Evolutionary conservation across 2,329 filamentous ascomycete species (phyloP), one percentile per base, ranked within the genome.

Genomic region (Calonectria honghensis): DNA sequence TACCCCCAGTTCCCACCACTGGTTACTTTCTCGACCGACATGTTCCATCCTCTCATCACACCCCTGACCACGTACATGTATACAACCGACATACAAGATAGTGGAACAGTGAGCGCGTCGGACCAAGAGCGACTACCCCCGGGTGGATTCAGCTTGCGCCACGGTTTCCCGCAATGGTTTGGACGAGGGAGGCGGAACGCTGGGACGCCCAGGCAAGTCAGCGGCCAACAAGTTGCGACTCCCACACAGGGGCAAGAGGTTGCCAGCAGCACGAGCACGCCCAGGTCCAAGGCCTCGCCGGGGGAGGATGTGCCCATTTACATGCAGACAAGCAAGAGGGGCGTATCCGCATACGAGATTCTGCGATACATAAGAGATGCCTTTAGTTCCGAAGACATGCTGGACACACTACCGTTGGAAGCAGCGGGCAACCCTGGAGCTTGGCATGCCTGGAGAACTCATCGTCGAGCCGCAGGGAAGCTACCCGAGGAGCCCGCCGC

Each of bases 41-140:
- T 98, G 79, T 99, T 98, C 84, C 96, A 99, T 84, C 96, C 96
- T 24, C 89, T 99, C 52, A 93, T 98, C 78, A 96, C 96, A 10
- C 96, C 97, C 48, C 89, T 97, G 75, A 98, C 96, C n/a, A 98
- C 95, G 4, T 97, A 98, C 85, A 97, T 95, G 82, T 97, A 98
- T 87, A 94, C 95, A 52, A 96, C 95, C 75, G 93, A 94, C 72
- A 92, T 94, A 45, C 91, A 94, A 75, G 93, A 93, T 75, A 90
- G 91, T 71, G 95, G 94, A 63, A 95, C 95, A 0, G 93, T 96
- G 75, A 96, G 94, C 83, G 95, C 95, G 11, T 94, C 93, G 2
- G 95, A 98, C 79, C 93, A 95, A 41, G 95, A 97, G 82, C 89
- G 94, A 18, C 87, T 98, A 68, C 94, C 96, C 0, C 96, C 96